phyloP scores from a whole-genome alignment of 2,329 filamentous ascomycete genomes.

The Microthyrium microscopicum region DNA sequence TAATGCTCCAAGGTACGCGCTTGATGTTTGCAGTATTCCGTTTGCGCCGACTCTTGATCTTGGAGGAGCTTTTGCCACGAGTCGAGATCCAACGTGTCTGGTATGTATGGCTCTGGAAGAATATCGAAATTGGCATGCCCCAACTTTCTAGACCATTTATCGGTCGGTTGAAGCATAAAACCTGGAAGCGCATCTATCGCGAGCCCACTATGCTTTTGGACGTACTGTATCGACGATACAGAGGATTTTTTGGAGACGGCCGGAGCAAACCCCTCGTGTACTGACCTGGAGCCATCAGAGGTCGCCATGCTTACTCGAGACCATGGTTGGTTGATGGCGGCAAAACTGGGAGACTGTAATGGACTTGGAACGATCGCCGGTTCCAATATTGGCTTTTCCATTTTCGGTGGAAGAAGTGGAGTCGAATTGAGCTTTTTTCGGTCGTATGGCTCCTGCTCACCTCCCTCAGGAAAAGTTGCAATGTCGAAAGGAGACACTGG shows the following conservation, averaged over 20 bases:
- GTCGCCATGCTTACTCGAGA: slow-evolving; percentile 14
- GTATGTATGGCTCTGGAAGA: slow-evolving; percentile 60
- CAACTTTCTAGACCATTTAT: slow-evolving; percentile 70
- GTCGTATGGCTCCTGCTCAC: slow-evolving; percentile 30
- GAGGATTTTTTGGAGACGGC: slow-evolving; percentile 66
- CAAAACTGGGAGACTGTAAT: slow-evolving; percentile 70
- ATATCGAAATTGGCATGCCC: slow-evolving; percentile 93
- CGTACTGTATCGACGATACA: slow-evolving; percentile 46
- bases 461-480: slow-evolving; percentile 27
- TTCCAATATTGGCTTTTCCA: slow-evolving; percentile 23
- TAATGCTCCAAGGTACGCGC: slow-evolving; percentile 83
- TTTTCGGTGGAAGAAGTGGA: slow-evolving; percentile 67
- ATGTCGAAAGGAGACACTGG: slow-evolving; percentile 19
- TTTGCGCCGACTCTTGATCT: slow-evolving; percentile 69
- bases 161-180: slow-evolving; percentile 45
- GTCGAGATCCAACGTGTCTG: slow-evolving; percentile 42
- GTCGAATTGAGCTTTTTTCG: slow-evolving; percentile 56
- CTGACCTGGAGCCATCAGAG: slow-evolving; percentile 30
- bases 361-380: slow-evolving; percentile 47
- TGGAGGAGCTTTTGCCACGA: slow-evolving; percentile 48
- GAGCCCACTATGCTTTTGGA: slow-evolving; percentile 6
- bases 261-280: slow-evolving; percentile 36
- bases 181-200: slow-evolving; percentile 44
- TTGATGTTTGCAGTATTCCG: slow-evolving; percentile 79
- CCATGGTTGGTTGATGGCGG: slow-evolving; percentile 33